Conservation (phyloP, 2,329 filamentous ascomycete species). For the Endoconidiophora laricicola region DNA sequence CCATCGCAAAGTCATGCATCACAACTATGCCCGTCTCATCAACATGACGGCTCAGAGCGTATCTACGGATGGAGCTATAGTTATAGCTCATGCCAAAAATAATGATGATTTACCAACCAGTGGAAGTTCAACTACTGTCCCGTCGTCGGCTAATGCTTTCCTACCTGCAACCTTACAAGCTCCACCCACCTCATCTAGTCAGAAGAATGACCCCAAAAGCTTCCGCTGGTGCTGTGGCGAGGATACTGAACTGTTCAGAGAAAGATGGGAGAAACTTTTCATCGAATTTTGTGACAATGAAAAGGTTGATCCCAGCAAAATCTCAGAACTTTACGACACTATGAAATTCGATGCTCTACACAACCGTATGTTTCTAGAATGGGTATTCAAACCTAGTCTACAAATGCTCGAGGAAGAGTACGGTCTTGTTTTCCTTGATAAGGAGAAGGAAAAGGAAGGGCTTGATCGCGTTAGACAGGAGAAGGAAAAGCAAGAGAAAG, state of each 20-base stretch:
- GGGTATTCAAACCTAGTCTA: slow-evolving; percentile 83
- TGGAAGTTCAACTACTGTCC: not conserved
- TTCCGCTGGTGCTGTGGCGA: slow-evolving; percentile 86
- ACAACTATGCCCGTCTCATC: slow-evolving; percentile 75
- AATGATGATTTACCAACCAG: no score
- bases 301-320: slow-evolving; percentile 97
- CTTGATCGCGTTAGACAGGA: slow-evolving; percentile 3
- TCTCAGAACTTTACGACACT: slow-evolving; percentile 94
- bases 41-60: slow-evolving; percentile 19
- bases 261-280: slow-evolving; percentile 97
- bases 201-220: slow-evolving; percentile 8
- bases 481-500: slow-evolving; percentile 22
- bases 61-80: not conserved
- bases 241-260: slow-evolving; percentile 83
- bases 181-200: not conserved
- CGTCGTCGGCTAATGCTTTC: slow-evolving; percentile 17
- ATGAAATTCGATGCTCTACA: slow-evolving; percentile 99
- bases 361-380: slow-evolving; percentile 90
- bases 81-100: not conserved
- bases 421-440: slow-evolving; percentile 20
- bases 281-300: slow-evolving; percentile 91
- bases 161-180: slow-evolving; percentile 4
- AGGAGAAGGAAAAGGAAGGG: slow-evolving; percentile 21
- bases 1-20: slow-evolving; percentile 82
- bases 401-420: slow-evolving; percentile 60